Evolutionary conservation across 192 early-diverging fungal genomes (phyloP).

Genomic region (Backusella tuberculispora): DNA sequence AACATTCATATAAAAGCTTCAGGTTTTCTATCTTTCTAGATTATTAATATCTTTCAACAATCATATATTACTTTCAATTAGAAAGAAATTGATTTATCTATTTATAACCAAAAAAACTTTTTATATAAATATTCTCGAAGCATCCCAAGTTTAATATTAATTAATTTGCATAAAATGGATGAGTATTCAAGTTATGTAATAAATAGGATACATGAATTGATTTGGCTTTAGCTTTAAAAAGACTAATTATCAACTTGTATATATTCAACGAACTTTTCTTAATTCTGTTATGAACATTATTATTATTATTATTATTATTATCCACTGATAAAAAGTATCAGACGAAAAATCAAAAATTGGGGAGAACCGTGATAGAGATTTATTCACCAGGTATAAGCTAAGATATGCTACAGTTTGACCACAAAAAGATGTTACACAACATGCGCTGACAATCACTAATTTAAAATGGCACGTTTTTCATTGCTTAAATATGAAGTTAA

Average conservation of each 20-base stretch:
- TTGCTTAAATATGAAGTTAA: neutral
- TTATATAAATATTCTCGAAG: too few species aligned
- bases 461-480: slow-evolving; percentile 3
- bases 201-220: too few species aligned
- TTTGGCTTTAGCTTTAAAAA: too few species aligned
- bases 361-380: neutral
- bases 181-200: too few species aligned
- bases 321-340: neutral
- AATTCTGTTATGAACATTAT: too few species aligned
- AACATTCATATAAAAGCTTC: neutral
- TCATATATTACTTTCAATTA: neutral
- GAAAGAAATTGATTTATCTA: neutral
- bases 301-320: neutral
- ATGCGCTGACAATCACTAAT: neutral
- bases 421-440: neutral
- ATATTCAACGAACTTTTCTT: neutral
- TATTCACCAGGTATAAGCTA: neutral
- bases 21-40: neutral
- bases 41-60: neutral
- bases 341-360: neutral
- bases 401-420: neutral
- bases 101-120: neutral
- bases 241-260: too few species aligned
- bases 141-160: too few species aligned
- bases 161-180: too few species aligned